Conservation (phyloP, 768 basidiomycete genomes). For the Auriscalpium microsporum region DNA sequence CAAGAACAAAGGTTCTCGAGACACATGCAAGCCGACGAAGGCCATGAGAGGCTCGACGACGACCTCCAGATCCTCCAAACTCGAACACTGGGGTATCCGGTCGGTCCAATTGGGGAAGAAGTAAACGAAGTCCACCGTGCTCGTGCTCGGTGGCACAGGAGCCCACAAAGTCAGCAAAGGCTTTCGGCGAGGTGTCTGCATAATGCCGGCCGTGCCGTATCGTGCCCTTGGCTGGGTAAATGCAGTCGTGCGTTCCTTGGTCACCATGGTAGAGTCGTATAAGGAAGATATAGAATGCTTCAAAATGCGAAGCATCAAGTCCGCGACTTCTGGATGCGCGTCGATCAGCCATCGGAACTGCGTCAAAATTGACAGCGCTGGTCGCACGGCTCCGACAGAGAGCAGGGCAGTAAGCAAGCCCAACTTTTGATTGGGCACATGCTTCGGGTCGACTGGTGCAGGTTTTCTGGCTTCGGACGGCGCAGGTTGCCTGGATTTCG, state of each 20-base stretch:
- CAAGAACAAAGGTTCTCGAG: slow-evolving; percentile 68
- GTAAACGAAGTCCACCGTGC: slow-evolving; percentile 70
- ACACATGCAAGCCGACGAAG: slow-evolving; percentile 74
- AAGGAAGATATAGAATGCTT: slow-evolving; percentile 60
- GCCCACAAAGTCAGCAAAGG: slow-evolving; percentile 64
- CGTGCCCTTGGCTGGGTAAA: slow-evolving; percentile 58
- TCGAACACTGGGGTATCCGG: slow-evolving; percentile 55
- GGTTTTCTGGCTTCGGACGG: slow-evolving; percentile 29
- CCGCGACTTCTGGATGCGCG: slow-evolving; percentile 74
- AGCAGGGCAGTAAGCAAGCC: slow-evolving; percentile 75
- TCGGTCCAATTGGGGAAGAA: slow-evolving; percentile 85
- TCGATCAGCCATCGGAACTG: slow-evolving; percentile 83
- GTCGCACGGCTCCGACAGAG: slow-evolving; percentile 73
- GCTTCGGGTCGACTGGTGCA: slow-evolving; percentile 31
- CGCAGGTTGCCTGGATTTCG: slow-evolving; percentile 32
- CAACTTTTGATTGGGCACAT: slow-evolving; percentile 65
- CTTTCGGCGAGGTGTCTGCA: slow-evolving; percentile 48
- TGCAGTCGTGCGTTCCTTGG: slow-evolving; percentile 53
- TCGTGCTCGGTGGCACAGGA: slow-evolving; percentile 75
- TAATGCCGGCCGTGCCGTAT: slow-evolving; percentile 49
- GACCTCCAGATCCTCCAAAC: slow-evolving; percentile 60
- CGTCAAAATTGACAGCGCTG: slow-evolving; percentile 69
- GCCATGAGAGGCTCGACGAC: slow-evolving; percentile 74
- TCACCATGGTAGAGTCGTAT: slow-evolving; percentile 43
- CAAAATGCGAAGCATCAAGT: slow-evolving; percentile 73